Evolutionary conservation across 352 stramenopile species (phyloP).

Genomic region (Globisporangium iwayamae): DNA sequence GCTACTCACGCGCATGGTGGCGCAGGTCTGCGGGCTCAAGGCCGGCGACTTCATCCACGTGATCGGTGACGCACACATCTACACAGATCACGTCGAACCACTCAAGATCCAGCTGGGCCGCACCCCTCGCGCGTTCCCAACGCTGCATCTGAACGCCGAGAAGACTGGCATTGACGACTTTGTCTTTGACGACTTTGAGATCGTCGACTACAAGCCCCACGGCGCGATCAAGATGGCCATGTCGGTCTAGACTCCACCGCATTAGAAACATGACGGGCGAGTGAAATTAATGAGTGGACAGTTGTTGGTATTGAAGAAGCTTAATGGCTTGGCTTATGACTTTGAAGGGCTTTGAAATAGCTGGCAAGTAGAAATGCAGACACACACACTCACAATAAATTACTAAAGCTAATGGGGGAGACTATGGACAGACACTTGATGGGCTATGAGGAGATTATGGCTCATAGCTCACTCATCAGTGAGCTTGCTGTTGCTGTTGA

Average conservation of each 20-base stretch:
- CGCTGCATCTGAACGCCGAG: constrained; percentile 83
- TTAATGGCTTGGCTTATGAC: not conserved
- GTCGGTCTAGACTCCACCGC: constrained; percentile 71
- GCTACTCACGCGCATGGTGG: constrained; percentile 95
- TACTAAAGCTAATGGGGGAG: not conserved
- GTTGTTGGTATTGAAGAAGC: not conserved
- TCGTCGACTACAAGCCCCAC: constrained; percentile 96
- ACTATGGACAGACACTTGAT: not conserved
- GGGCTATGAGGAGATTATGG: not conserved
- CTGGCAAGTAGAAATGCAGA: no score
- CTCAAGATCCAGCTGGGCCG: constrained; percentile 95
- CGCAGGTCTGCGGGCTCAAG: constrained; percentile 92
- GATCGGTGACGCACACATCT: constrained; percentile 99
- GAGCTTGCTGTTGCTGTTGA: constrained; percentile 27
- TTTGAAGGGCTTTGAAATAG: not conserved
- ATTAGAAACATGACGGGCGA: not conserved
- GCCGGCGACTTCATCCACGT: constrained; percentile 98
- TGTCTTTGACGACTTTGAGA: constrained; percentile 94
- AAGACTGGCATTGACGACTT: constrained; percentile 96
- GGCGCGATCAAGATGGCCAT: constrained; percentile 99
- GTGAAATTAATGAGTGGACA: not conserved
- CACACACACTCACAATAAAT: constrained; percentile 8
- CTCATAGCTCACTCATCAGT: not conserved
- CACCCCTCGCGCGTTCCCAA: constrained; percentile 93
- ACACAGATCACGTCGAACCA: constrained; percentile 98